phyloP scores from a whole-genome alignment of 2,329 filamentous ascomycete species.

The Penicillium psychrosexuale region DNA sequence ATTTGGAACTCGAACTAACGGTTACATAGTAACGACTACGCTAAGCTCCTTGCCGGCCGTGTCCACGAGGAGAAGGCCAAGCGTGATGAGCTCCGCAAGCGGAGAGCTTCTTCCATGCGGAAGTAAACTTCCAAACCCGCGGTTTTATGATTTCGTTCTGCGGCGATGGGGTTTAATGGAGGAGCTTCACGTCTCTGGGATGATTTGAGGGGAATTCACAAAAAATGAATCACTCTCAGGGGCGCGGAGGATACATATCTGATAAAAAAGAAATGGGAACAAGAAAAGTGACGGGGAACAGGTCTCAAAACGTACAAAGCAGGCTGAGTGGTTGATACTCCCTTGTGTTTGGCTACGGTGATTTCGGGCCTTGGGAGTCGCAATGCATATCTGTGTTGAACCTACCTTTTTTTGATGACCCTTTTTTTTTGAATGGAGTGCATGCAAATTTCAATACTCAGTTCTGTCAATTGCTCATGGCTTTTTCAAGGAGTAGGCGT shows the following conservation, averaged over 20 bases:
- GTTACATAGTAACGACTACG: constrained; percentile 79
- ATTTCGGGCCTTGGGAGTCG: constrained; percentile 17
- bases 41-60: constrained; percentile 93
- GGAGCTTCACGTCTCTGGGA: constrained; percentile 36
- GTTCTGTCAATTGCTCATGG: constrained; percentile 13
- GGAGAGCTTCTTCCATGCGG: constrained; percentile 94
- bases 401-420: constrained; percentile 27
- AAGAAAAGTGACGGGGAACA: constrained; percentile 18
- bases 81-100: constrained; percentile 93
- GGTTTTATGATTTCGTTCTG: constrained; percentile 32
- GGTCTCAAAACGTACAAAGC: constrained; percentile 19
- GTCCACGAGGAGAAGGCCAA: constrained; percentile 92
- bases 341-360: constrained; percentile 18
- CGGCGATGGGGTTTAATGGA: constrained; percentile 34
- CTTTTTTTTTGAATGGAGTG: constrained; percentile 29
- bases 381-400: constrained; percentile 25
- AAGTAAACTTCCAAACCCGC: constrained; percentile 54
- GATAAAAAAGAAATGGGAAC: constrained; percentile 22
- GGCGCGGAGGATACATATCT: constrained; percentile 24
- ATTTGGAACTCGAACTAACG: constrained; percentile 34
- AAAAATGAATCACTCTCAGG: constrained; percentile 22
- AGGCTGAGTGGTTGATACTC: constrained; percentile 22
- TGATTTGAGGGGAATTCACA: constrained; percentile 24
- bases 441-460: constrained; percentile 26
- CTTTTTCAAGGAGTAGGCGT: not conserved